Evolutionary conservation across 768 basidiomycete genomes (phyloP), one percentile per base, ranked within the genome.

Genomic region (Crucibulum laeve): DNA sequence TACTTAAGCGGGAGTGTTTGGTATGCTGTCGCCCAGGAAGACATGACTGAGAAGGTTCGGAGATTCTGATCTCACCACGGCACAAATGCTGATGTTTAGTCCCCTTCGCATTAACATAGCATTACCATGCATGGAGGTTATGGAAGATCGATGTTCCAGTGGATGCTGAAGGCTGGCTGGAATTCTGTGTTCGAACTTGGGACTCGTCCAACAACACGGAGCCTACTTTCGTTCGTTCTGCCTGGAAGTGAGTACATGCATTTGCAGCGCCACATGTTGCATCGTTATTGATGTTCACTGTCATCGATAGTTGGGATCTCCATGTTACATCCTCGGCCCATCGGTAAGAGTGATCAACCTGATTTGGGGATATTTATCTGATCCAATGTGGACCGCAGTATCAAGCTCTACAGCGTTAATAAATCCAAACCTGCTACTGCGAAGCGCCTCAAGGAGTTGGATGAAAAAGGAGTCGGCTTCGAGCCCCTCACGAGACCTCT

Each of bases 201-300:
- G 76, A 78, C 49, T 74, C 73, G n/a, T 73, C 74, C 5, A 73
- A 73, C 58, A 78, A 79, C 50, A 78, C 76, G 2, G 71, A 78
- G 54, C 76, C 76, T 14, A 77, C 76, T 10, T 73, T 68, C 44
- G 71, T 77, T 13, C 70, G 75, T 35, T 76, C 74, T 5, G 68
- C 76, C 3, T 76, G 74, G 75, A 77, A 77, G 75, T 75, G 46
- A 44, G 73, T 59, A 10, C 25, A 23, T 19, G 15, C 17, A 10
- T n/a, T n/a, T n/a, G n/a, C n/a, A n/a, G n/a, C n/a, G n/a, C n/a
- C n/a, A n/a, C n/a, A n/a, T n/a, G n/a, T n/a, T n/a, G n/a, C n/a
- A n/a, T n/a, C n/a, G n/a, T n/a, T n/a, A n/a, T n/a, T n/a, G n/a
- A n/a, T n/a, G n/a, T n/a, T n/a, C n/a, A n/a, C n/a, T n/a, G n/a